phyloP scores from a whole-genome alignment of 495 filamentous ascomycete species.

The Annulohypoxylon stygium region DNA sequence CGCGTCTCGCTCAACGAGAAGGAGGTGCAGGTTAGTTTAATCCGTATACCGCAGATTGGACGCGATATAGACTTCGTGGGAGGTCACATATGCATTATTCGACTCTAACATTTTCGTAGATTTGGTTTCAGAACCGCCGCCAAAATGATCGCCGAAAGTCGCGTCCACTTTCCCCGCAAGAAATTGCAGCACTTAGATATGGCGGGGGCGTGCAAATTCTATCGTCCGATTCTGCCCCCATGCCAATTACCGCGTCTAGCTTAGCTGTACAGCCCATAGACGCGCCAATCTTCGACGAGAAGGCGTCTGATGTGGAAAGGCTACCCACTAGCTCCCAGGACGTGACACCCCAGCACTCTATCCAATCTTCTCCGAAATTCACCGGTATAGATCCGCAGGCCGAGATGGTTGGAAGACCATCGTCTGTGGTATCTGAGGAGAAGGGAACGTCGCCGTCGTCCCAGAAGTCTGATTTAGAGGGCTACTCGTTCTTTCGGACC shows the following conservation, averaged over 20 bases:
- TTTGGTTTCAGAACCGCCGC: conserved; percentile 99
- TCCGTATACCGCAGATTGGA: neutral
- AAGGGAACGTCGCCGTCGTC: conserved; percentile 38
- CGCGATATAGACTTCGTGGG: neutral
- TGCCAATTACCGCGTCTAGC: conserved; percentile 38
- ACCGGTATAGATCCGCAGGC: conserved; percentile 1
- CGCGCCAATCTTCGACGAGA: conserved; percentile 28
- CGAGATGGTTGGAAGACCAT: conserved; percentile 6
- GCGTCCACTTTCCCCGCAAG: conserved; percentile 85
- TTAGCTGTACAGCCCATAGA: conserved; percentile 19
- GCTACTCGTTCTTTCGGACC: conserved; percentile 42
- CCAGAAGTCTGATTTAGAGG: conserved; percentile 28
- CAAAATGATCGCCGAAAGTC: conserved; percentile 94
- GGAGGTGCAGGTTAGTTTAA: conserved; percentile 88
- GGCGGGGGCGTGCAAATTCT: conserved; percentile 66
- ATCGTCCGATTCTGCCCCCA: conserved; percentile 60
- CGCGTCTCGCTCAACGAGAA: conserved; percentile 94
- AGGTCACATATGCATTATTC: conserved; percentile 12
- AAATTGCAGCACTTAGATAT: conserved; percentile 73
- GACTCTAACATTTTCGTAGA: conserved; percentile 66
- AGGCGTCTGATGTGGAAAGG: conserved; percentile 30
- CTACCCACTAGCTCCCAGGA: conserved; percentile 27
- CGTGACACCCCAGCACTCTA: conserved; percentile 32
- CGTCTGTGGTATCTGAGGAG: conserved; percentile 16
- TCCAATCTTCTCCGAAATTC: conserved; percentile 39